Conservation (phyloP, 495 filamentous ascomycete genomes). For the Penicillium ochrochloron region DNA sequence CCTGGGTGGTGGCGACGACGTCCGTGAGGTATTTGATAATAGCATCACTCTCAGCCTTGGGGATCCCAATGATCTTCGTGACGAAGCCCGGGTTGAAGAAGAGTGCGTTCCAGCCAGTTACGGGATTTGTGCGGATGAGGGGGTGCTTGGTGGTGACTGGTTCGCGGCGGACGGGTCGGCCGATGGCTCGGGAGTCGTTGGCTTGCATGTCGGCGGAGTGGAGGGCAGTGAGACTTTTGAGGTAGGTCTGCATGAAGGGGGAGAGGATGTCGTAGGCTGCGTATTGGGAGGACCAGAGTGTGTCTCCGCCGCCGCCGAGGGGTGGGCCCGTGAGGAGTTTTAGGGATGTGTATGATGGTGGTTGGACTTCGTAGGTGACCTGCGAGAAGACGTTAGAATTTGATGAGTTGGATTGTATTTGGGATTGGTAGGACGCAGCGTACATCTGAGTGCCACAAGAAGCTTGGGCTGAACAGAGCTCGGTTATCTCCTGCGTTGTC, state of each 20-base stretch:
- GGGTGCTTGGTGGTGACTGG: conserved; percentile 71
- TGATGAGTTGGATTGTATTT: no score
- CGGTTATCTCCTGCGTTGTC: conserved; percentile 66
- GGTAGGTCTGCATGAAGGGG: conserved; percentile 67
- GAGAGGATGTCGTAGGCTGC: conserved; percentile 75
- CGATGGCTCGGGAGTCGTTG: conserved; percentile 61
- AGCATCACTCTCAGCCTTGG: conserved; percentile 66
- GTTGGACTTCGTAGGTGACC: conserved; percentile 76
- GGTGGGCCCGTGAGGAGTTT: conserved; percentile 71
- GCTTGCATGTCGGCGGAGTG: conserved; percentile 77
- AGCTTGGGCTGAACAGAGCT: conserved; percentile 50
- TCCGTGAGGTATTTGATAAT: conserved; percentile 69
- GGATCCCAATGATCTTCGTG: conserved; percentile 71
- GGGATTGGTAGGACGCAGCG: conserved; percentile 4
- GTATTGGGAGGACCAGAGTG: conserved; percentile 74
- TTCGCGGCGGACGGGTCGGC: conserved; percentile 68
- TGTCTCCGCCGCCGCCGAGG: conserved; percentile 73
- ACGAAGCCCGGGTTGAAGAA: conserved; percentile 82
- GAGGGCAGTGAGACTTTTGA: conserved; percentile 71
- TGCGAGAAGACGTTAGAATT: conserved; percentile 35
- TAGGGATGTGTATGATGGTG: conserved; percentile 76
- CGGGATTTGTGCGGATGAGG: conserved; percentile 71
- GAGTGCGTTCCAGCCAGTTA: conserved; percentile 75
- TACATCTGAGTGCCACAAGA: conserved; percentile 69
- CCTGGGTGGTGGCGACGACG: conserved; percentile 64